Conservation (phyloP, 108 stramenopile genomes). For the Pseudonitzschia multiseries region DNA sequence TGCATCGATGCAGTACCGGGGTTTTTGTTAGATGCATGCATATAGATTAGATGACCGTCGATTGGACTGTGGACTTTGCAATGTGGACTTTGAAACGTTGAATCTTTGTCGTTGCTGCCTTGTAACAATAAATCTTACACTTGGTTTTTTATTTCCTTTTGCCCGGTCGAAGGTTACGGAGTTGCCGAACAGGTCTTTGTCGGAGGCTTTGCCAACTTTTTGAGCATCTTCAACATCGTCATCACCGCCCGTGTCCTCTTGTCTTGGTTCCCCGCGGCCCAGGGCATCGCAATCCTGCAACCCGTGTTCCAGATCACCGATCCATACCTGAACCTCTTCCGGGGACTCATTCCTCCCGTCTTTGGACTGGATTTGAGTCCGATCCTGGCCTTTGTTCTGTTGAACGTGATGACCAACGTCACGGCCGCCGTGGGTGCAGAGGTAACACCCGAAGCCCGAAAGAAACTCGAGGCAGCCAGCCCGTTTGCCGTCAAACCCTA, state of each 20-base stretch:
- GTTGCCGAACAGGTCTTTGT: constrained; percentile 83
- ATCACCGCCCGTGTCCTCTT: constrained; percentile 90
- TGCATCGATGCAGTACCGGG: no score
- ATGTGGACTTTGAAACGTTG: no score
- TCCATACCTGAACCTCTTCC: constrained; percentile 90
- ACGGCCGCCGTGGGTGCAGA: constrained; percentile 64
- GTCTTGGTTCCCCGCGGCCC: constrained; percentile 89
- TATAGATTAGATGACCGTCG: no score
- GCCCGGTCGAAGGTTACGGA: constrained; percentile 51
- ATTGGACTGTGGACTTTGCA: no score
- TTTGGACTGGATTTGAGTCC: constrained; percentile 86
- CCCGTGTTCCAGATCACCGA: constrained; percentile 89
- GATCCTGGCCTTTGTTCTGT: constrained; percentile 68
- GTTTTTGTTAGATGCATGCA: no score
- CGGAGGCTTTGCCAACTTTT: constrained; percentile 83
- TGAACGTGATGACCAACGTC: constrained; percentile 54
- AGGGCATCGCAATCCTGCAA: constrained; percentile 64
- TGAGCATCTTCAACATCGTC: constrained; percentile 85
- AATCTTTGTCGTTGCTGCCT: no score
- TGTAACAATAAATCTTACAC: no score
- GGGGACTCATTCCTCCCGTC: constrained; percentile 80
- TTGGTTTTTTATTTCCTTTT: not conserved
- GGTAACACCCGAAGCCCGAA: constrained; percentile 31
- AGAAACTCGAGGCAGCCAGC: constrained; percentile 17
- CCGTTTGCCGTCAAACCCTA: constrained; percentile 20